Evolutionary conservation across 2,329 filamentous ascomycete species (phyloP).

Genomic region (Colletotrichum higginsianum): DNA sequence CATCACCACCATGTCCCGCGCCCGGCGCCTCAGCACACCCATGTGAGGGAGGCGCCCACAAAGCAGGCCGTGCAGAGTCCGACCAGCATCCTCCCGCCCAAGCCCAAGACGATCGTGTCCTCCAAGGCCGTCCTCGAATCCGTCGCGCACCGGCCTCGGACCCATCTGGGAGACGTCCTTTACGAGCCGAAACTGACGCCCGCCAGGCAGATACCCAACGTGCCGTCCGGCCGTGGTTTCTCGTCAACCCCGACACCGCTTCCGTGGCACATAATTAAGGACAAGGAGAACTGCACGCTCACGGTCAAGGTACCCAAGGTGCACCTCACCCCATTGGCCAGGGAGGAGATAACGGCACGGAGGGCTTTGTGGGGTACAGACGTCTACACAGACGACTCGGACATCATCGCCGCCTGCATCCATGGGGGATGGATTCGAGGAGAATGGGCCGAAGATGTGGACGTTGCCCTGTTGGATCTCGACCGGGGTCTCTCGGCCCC

Average conservation of each 20-base stretch:
- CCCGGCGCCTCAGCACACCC: constrained; percentile 46
- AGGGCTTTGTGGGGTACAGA: constrained; percentile 93
- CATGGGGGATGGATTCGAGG: constrained; percentile 94
- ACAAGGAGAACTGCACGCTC: constrained; percentile 89
- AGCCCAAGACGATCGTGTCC: constrained; percentile 76
- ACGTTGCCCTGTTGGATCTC: constrained; percentile 76
- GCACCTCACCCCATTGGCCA: constrained; percentile 77
- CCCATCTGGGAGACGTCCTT: constrained; percentile 87
- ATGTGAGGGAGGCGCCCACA: constrained; percentile 41
- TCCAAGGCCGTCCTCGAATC: constrained; percentile 81
- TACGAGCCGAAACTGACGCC: constrained; percentile 80
- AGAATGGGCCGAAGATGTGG: constrained; percentile 86
- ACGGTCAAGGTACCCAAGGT: constrained; percentile 89
- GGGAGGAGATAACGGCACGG: constrained; percentile 87
- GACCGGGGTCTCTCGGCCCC: constrained; percentile 52
- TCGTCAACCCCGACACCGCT: constrained; percentile 77
- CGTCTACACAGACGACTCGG: constrained; percentile 95
- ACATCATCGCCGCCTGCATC: constrained; percentile 92
- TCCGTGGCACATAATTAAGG: constrained; percentile 79
- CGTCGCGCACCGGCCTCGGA: constrained; percentile 78
- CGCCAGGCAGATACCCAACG: constrained; percentile 60
- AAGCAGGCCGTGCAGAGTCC: constrained; percentile 53
- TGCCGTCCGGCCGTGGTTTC: constrained; percentile 59
- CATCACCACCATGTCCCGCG: constrained; percentile 65
- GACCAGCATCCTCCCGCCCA: constrained; percentile 65